phyloP scores from a whole-genome alignment of 177 flowering plant species.

The Tripterygium wilfordii region DNA sequence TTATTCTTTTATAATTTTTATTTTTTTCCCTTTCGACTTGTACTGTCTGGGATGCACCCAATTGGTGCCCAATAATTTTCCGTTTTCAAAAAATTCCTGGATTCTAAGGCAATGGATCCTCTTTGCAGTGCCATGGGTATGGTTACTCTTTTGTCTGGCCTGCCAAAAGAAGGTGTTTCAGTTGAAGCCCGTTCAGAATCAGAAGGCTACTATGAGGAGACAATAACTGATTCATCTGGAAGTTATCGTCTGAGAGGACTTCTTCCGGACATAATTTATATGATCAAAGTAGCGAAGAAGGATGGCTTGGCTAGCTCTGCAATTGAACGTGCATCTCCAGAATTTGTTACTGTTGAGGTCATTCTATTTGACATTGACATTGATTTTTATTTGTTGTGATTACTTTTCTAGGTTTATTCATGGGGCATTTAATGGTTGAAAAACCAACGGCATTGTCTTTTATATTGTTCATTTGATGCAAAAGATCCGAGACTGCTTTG shows the following conservation, averaged over 20 bases:
- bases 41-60: too few species aligned
- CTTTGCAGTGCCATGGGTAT: constrained; percentile 72
- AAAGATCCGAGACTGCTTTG: too few species aligned
- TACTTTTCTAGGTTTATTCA: too few species aligned
- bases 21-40: too few species aligned
- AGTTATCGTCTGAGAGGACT: constrained; percentile 87
- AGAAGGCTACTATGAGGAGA: constrained; percentile 87
- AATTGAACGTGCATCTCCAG: constrained; percentile 95
- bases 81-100: too few species aligned
- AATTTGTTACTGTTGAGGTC: constrained; percentile 62
- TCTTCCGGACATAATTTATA: constrained; percentile 69
- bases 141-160: constrained; percentile 80
- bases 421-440: too few species aligned
- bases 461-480: too few species aligned
- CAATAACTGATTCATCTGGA: constrained; percentile 77
- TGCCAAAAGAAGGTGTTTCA: constrained; percentile 78
- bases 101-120: background rate
- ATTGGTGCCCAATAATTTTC: too few species aligned
- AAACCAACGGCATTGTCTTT: too few species aligned
- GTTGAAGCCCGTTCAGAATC: constrained; percentile 91
- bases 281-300: constrained; percentile 61
- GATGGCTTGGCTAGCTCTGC: constrained; percentile 38
- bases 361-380: too few species aligned
- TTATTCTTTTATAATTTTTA: too few species aligned
- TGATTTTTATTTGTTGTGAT: too few species aligned